A percentile compares a stretch with the other conserved stretches of the same genome.
These are phyloP conservation scores for Pterocarpus santalinus DNA, from an alignment of 306 rosid genomes.

Conservation along the genomic window DNA sequence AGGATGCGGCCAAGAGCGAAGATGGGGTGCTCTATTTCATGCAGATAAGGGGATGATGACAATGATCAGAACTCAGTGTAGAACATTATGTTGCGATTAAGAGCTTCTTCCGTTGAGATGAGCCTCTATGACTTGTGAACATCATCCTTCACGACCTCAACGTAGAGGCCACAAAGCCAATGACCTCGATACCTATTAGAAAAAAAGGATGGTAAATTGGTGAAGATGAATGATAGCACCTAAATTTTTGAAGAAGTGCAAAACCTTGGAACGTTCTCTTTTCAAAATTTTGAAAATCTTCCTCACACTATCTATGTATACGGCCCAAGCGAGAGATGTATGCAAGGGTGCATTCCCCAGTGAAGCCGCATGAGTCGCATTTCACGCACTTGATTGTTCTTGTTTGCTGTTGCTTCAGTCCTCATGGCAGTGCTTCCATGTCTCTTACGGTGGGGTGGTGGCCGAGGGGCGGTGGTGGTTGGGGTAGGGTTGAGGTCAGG, in stretches of 20 bases:
- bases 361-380: background rate
- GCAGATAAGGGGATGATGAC: background rate
- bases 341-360: background rate
- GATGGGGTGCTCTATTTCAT: background rate
- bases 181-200: background rate
- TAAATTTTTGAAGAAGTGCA: too few relatives aligned
- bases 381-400: background rate
- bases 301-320: background rate
- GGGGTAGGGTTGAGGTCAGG: too few relatives aligned
- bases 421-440: too few relatives aligned
- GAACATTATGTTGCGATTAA: background rate
- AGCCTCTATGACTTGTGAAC: background rate
- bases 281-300: too few relatives aligned
- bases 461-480: too few relatives aligned
- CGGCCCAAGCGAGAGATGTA: background rate
- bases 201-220: too few relatives aligned
- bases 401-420: too few relatives aligned
- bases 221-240: too few relatives aligned
- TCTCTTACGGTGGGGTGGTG: too few relatives aligned
- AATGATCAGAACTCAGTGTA: background rate
- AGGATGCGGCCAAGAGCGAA: background rate
- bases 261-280: too few relatives aligned
- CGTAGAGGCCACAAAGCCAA: background rate
- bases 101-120: background rate
- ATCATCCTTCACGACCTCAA: background rate